phyloP scores from a whole-genome alignment of 2,329 filamentous ascomycete species.

The Aspergillus sp. region DNA sequence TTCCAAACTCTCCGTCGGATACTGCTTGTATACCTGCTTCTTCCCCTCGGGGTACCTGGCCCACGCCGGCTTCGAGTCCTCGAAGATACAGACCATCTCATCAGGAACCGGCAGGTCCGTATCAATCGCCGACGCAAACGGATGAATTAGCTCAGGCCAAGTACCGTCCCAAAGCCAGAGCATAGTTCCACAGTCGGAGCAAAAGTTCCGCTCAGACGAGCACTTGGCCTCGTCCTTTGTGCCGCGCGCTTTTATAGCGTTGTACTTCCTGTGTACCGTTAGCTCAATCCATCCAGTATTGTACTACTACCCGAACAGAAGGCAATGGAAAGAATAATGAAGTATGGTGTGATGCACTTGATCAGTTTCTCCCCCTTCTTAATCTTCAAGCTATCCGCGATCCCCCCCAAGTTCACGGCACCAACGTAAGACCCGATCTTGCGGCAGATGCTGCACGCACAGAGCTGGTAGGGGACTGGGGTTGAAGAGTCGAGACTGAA shows the following conservation, averaged over 20 bases:
- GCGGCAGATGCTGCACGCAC: conserved; percentile 51
- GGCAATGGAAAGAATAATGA: neutral
- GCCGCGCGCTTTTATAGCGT: conserved; percentile 45
- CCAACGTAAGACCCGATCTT: conserved; percentile 48
- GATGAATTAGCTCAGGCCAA: conserved; percentile 52
- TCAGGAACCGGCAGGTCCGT: conserved; percentile 46
- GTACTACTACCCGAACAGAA: neutral
- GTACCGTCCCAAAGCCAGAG: conserved; percentile 49
- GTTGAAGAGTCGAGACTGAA: conserved; percentile 48
- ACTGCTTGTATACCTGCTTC: conserved; percentile 43
- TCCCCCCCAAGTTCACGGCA: conserved; percentile 48
- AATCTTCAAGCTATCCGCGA: conserved; percentile 44
- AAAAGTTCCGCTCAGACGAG: conserved; percentile 49
- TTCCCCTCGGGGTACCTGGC: conserved; percentile 50
- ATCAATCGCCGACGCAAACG: conserved; percentile 52
- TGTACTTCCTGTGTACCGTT: conserved; percentile 40
- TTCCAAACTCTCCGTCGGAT: conserved; percentile 43
- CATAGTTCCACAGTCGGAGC: conserved; percentile 49
- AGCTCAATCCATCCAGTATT: too few relatives aligned
- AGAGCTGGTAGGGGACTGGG: conserved; percentile 51
- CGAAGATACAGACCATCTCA: conserved; percentile 50
- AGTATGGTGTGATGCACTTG: conserved; percentile 35
- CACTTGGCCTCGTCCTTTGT: conserved; percentile 39
- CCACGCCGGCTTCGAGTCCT: conserved; percentile 46
- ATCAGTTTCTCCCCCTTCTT: conserved; percentile 45